These are phyloP conservation scores for Leavenworthia alabamica DNA, from an alignment of 345 rosid genomes.

Conservation along the genomic window DNA sequence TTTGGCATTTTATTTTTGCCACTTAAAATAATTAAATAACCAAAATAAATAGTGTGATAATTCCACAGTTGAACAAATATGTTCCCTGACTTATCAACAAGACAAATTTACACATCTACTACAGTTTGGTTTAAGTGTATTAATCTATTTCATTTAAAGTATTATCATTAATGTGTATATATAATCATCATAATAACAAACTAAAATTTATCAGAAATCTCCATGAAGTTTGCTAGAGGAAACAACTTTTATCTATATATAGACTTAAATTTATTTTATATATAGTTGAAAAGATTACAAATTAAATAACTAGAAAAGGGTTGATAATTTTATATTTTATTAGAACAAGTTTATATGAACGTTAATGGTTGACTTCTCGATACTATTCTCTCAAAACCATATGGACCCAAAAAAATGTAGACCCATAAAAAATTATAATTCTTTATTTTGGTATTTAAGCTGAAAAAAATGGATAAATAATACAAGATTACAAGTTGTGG, in stretches of 20 bases:
- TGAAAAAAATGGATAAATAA: neutral
- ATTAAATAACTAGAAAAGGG: neutral
- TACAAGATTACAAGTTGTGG: slow-evolving; percentile 23
- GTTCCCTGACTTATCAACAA: neutral
- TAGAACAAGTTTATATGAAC: neutral
- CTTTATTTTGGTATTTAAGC: neutral
- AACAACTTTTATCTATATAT: neutral
- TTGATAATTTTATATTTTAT: neutral
- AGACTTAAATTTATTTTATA: too few relatives aligned
- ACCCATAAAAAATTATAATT: slow-evolving; percentile 19
- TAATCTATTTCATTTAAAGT: too few relatives aligned
- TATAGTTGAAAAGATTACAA: neutral
- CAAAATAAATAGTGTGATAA: neutral
- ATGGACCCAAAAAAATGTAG: slow-evolving; percentile 16
- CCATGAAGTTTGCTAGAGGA: too few relatives aligned
- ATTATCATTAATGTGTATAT: too few relatives aligned
- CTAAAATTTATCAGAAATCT: too few relatives aligned
- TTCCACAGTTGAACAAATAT: neutral
- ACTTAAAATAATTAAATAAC: neutral
- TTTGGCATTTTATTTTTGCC: too few relatives aligned
- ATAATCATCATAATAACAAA: too few relatives aligned
- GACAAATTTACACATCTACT: too few relatives aligned
- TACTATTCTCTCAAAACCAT: neutral
- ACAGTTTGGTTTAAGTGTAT: neutral
- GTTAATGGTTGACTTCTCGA: slow-evolving; percentile 2